Conservation (phyloP, 2,329 filamentous ascomycete species). For the Scolecobasidium constrictum region DNA sequence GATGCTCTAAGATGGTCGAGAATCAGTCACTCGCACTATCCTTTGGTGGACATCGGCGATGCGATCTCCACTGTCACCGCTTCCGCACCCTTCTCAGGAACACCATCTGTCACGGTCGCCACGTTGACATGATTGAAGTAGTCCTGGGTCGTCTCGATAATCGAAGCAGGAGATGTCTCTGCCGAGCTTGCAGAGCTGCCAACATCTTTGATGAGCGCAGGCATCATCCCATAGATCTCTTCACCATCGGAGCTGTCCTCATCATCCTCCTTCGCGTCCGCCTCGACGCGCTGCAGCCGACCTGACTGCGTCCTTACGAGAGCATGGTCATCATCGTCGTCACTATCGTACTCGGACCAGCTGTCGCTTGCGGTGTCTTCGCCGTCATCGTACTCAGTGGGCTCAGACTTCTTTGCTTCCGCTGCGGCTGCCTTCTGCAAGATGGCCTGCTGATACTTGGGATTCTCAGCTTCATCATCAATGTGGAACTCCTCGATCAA, state of each 20-base stretch:
- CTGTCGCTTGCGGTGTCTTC: conserved; percentile 1
- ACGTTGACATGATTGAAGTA: background rate
- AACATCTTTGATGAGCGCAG: no score
- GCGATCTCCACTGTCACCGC: no score
- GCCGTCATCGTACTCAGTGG: background rate
- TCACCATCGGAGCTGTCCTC: no score
- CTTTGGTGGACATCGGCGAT: no score
- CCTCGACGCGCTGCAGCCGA: no score
- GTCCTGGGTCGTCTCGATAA: background rate
- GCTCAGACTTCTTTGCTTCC: background rate
- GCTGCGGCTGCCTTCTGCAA: background rate
- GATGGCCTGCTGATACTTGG: background rate
- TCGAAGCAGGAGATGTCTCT: background rate
- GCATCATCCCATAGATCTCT: background rate
- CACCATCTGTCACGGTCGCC: background rate
- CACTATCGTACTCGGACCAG: conserved; percentile 5
- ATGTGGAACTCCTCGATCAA: conserved; percentile 4
- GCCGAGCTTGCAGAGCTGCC: background rate
- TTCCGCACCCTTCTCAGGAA: no score
- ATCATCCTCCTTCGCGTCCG: no score
- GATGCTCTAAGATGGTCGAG: no score
- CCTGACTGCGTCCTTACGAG: conserved; percentile 4
- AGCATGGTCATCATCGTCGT: conserved; percentile 6
- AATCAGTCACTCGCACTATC: no score
- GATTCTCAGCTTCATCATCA: background rate